Evolutionary conservation across 495 filamentous ascomycete species (phyloP).

Genomic region (Pyrenula massariospora): DNA sequence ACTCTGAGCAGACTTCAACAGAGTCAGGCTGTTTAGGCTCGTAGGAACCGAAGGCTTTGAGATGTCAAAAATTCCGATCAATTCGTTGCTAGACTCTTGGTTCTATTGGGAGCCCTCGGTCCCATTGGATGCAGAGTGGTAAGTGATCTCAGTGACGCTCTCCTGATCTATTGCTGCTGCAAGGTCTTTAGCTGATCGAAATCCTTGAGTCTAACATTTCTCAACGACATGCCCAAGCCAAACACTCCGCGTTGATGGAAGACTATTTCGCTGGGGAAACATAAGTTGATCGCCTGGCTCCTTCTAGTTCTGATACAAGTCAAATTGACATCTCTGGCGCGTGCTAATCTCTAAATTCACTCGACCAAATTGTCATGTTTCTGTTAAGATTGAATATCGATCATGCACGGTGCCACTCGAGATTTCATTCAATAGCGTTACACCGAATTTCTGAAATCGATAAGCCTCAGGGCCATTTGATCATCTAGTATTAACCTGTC

Average conservation of each 20-base stretch:
- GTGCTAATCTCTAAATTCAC: constrained; percentile 20
- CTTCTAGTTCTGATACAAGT: constrained; percentile 16
- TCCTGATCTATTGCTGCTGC: background rate
- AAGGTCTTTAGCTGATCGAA: constrained; percentile 13
- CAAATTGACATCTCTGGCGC: constrained; percentile 12
- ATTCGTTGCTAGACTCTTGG: too few species aligned
- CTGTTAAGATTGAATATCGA: constrained; percentile 10
- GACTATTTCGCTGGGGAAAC: constrained; percentile 10
- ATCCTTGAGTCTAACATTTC: constrained; percentile 15
- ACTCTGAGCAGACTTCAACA: too few species aligned
- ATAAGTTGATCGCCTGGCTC: constrained; percentile 9
- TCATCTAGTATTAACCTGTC: constrained; percentile 19
- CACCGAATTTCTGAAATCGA: constrained; percentile 18
- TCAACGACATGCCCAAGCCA: constrained; percentile 20
- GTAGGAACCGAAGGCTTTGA: too few species aligned
- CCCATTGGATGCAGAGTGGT: too few species aligned
- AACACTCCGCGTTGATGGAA: constrained; percentile 14
- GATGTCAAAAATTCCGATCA: too few species aligned
- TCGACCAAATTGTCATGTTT: constrained; percentile 17
- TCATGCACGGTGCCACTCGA: too few species aligned
- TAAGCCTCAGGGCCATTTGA: constrained; percentile 18
- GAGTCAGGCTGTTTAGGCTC: too few species aligned
- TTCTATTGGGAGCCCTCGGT: too few species aligned
- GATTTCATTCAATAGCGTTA: too few species aligned
- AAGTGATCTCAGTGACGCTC: too few species aligned